Percentiles rank a stretch among this genome's conserved stretches.
Conservation (phyloP, 768 basidiomycete genomes). For the Gymnopilus junonius region DNA sequence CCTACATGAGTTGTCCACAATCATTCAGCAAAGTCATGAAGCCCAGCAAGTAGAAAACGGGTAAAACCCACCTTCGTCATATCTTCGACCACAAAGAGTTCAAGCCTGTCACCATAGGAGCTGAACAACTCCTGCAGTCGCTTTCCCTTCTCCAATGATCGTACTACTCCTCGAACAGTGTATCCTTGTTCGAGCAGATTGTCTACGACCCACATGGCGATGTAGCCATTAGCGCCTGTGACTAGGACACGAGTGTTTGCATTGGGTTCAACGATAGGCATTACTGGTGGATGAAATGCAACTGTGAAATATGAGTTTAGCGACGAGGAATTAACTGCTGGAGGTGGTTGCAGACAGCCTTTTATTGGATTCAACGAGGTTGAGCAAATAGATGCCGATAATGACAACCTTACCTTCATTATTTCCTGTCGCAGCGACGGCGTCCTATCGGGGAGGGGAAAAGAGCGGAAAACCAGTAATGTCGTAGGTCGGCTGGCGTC, state of each 20-base stretch:
- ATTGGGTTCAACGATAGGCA: conserved; percentile 12
- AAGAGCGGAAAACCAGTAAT: no score
- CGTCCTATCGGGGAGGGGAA: not conserved
- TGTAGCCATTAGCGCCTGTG: conserved; percentile 61
- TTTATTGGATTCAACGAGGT: not conserved
- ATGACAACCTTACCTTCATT: not conserved
- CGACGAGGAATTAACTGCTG: not conserved
- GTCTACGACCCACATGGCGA: conserved; percentile 60
- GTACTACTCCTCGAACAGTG: conserved; percentile 66
- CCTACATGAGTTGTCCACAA: conserved; percentile 32
- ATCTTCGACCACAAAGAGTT: conserved; percentile 69
- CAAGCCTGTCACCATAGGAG: conserved; percentile 61
- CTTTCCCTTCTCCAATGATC: conserved; percentile 59
- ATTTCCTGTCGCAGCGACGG: no score
- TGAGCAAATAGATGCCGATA: not conserved
- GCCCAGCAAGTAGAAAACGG: not conserved
- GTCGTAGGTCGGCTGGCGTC: no score
- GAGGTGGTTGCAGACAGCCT: no score
- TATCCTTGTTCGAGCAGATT: conserved; percentile 64
- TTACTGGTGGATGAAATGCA: not conserved
- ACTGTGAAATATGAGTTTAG: not conserved
- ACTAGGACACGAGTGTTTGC: conserved; percentile 42
- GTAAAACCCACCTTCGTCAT: conserved; percentile 48
- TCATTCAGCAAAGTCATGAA: not conserved
- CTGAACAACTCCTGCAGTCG: conserved; percentile 59